Base-by-base conservation (phyloP, 768 basidiomycete genomes). In the Fomitopsis serialis region DNA sequence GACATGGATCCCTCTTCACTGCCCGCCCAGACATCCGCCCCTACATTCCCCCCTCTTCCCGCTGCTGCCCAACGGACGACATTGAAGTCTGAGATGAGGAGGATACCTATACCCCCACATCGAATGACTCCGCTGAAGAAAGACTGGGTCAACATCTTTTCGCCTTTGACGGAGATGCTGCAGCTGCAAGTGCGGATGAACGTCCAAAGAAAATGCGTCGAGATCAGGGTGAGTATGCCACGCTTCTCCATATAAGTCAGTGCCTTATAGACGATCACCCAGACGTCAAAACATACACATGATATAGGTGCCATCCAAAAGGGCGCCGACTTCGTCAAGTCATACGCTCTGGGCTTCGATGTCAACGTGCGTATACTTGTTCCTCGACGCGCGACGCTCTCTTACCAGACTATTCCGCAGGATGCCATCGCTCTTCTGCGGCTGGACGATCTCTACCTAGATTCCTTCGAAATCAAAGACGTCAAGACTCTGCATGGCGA, bases 391-490 rank as follows among this genome's bases (percentile, higher is more conserved):
- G 17, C 27, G 5, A 6, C 15, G 6, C 15, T 17, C 15, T 17
- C 37, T 15, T 17, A 17, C 13, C n/a, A n/a, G n/a, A 40, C 6
- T 15, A 19, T 40, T 15, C 37, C 19, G 1, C 48, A 98, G 92
- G 97, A 99, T 61, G 86, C 96, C 5, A 90, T 99, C 58, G 97
- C 97, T 5, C 84, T 99, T 23, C 80, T 99, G 32, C 84, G 97
- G 57, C 69, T 99, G 62, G 97, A 99, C 66, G 97, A 98, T 66
- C 80, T 99, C 13, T 99, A 98, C 68, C 87, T 99, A 44, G 97
- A 98, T 64, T 94, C 95, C 2, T 97, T 97, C 64, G 97, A 99
- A 70, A 96, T 99, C 70, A 98, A 98, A 69, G 97, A 99, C 61
- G 94, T 98, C 49, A 99, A 99, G 74, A 96, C 92, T 0, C 78